Percentiles rank a stretch among this genome's conserved stretches.
Evolutionary conservation across 768 basidiomycete genomes (phyloP).

Genomic region (Tubosaeta sp.): DNA sequence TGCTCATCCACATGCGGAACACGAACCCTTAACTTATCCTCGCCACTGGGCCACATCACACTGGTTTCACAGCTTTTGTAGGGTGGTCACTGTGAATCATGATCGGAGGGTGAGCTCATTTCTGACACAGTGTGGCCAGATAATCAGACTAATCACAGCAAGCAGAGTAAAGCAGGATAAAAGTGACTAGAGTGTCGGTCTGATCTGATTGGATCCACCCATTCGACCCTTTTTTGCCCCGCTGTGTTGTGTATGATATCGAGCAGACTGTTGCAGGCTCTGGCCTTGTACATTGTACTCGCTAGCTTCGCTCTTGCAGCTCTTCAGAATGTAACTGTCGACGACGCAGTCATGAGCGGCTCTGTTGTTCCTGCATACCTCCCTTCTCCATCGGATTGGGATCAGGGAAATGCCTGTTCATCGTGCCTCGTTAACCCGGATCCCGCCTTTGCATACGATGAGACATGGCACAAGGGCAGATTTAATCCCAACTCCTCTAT

Average conservation of each 20-base stretch:
- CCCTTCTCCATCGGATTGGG: slow-evolving; percentile 6
- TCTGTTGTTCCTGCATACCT: slow-evolving; percentile 11
- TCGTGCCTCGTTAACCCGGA: not conserved
- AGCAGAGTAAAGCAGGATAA: no score
- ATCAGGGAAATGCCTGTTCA: slow-evolving; percentile 1
- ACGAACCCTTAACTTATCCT: no score
- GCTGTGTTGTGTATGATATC: slow-evolving; percentile 1
- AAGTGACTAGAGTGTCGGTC: no score
- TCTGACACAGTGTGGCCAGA: no score
- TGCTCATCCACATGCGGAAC: no score
- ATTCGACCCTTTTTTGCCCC: not conserved
- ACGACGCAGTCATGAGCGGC: slow-evolving; percentile 13
- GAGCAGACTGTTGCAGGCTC: not conserved
- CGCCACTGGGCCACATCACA: no score
- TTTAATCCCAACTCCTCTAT: not conserved
- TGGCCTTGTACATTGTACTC: not conserved
- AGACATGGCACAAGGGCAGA: slow-evolving; percentile 18
- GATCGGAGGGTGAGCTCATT: no score
- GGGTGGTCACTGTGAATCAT: no score
- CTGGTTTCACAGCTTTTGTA: no score
- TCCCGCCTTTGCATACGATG: slow-evolving; percentile 4
- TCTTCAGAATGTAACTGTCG: slow-evolving; percentile 16
- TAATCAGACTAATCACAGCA: no score
- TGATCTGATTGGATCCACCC: no score
- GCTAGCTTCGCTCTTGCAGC: not conserved